Base-by-base conservation (phyloP, 176 grass and related monocot genomes). In the Saccharum spontaneum region DNA sequence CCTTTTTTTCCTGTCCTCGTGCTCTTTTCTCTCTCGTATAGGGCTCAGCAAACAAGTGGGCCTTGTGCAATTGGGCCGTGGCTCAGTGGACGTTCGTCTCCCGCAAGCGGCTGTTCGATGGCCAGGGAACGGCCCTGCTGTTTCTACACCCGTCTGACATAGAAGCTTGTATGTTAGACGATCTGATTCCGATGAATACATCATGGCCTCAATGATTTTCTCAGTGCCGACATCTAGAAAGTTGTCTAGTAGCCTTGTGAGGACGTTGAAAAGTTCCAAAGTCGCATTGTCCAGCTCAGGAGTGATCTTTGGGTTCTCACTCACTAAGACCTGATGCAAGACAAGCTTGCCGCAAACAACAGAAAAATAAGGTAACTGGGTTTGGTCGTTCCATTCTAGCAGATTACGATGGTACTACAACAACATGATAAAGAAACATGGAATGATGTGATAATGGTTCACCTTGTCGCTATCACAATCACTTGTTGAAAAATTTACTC, bases 401-500 rank as follows among this genome's bases (percentile, higher is more conserved):
- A 50, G 16, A 66, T n/a, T 24, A 45, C 3, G 34, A 36, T 36
- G 34, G 34, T 36, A 3, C 2, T 12, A 24, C 17, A 46, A 34
- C 44, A 44, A 67, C 34, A 36, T 54, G 66, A 15, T n/a, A 45
- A 66, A 15, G 10, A 50, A 10, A 78, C 8, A 31, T 1, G 16
- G 31, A 12, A 77, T 39, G 43, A 66, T 45, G 0, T 30, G 23
- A 28, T 60, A 14, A 55, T 4, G 26, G 30, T 45, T 79, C 15
- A 98, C 96, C 93, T 95, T 59, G 93, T 98, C 22, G 87, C 86
- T 61, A 92, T 87, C 20, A 98, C 93, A 83, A 95, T 92, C 49
- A 92, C 87, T 93, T 98, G 91, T 79, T 98, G 96, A 68, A 92
- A 87, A 92, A 87, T 81, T 89, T 90, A 79, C 83, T 90, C 80